Evolutionary conservation across 768 basidiomycete genomes (phyloP).

Genomic region (Suillus brevipes): DNA sequence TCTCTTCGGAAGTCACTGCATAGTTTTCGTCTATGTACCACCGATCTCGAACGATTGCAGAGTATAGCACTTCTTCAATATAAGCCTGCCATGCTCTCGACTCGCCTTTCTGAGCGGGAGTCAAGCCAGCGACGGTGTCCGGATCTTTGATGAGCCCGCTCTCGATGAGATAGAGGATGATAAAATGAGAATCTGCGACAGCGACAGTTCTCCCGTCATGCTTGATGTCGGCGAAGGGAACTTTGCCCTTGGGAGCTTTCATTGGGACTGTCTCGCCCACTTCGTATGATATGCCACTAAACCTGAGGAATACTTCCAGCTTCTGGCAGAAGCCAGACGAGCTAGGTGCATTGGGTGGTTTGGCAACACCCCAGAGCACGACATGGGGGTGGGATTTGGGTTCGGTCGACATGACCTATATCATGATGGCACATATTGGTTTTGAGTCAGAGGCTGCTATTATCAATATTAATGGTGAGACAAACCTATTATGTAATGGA

Average conservation of each 20-base stretch:
- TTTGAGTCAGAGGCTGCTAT: background rate
- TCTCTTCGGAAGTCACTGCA: constrained; percentile 14
- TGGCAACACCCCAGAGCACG: constrained; percentile 28
- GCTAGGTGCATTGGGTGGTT: constrained; percentile 22
- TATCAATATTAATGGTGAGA: background rate
- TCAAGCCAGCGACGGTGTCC: constrained; percentile 27
- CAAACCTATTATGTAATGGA: background rate
- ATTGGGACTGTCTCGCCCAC: constrained; percentile 24
- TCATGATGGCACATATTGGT: background rate
- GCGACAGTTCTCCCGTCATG: constrained; percentile 21
- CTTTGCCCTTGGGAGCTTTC: constrained; percentile 34
- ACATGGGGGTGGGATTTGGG: constrained; percentile 15
- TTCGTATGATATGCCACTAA: constrained; percentile 28
- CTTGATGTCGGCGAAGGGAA: constrained; percentile 33
- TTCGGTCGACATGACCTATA: background rate
- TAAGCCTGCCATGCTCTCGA: constrained; percentile 37
- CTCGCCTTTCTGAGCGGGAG: constrained; percentile 29
- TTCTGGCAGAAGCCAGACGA: constrained; percentile 36
- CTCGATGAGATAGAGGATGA: constrained; percentile 32
- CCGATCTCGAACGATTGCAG: constrained; percentile 30
- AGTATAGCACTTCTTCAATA: constrained; percentile 32
- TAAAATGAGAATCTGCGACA: constrained; percentile 35
- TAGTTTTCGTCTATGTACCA: constrained; percentile 33
- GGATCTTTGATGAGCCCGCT: constrained; percentile 27
- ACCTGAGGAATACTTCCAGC: constrained; percentile 32